A percentile compares a stretch with the other conserved stretches of the same genome.
Evolutionary conservation across 108 stramenopile species (phyloP).

Genomic region (Pseudonitzschia delicatissima): DNA sequence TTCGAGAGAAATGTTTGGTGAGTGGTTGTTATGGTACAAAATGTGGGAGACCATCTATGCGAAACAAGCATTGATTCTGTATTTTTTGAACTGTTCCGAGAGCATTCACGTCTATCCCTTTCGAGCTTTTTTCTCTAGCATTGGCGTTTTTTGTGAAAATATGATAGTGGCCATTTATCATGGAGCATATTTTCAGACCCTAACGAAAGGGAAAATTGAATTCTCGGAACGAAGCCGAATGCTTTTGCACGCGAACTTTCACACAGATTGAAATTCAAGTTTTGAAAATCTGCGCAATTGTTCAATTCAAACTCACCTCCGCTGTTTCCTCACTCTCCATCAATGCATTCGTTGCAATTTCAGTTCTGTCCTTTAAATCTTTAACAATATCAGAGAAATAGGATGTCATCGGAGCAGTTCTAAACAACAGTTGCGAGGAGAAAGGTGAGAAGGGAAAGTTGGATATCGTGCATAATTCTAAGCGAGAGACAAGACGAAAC

Average conservation of each 20-base stretch:
- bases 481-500: background rate
- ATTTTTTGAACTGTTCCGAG: slow-evolving; percentile 44
- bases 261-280: too few relatives aligned
- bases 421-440: background rate
- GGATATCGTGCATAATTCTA: background rate
- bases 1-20: slow-evolving; percentile 3
- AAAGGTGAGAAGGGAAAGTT: background rate
- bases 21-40: background rate
- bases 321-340: slow-evolving; percentile 49
- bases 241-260: too few relatives aligned
- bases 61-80: slow-evolving; percentile 48
- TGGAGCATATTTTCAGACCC: too few relatives aligned
- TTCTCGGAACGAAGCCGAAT: too few relatives aligned
- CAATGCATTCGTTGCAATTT: slow-evolving; percentile 48
- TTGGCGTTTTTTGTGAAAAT: slow-evolving; percentile 72
- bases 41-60: slow-evolving; percentile 67
- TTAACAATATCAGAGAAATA: slow-evolving; percentile 53
- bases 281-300: background rate
- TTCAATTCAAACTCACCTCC: slow-evolving; percentile 50
- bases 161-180: slow-evolving; percentile 76
- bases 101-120: slow-evolving; percentile 58
- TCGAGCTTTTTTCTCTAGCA: slow-evolving; percentile 45
- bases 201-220: too few relatives aligned
- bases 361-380: slow-evolving; percentile 47
- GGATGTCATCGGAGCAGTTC: slow-evolving; percentile 64